Base-by-base conservation (phyloP, 768 basidiomycete species). In the Hericium rajendrae region DNA sequence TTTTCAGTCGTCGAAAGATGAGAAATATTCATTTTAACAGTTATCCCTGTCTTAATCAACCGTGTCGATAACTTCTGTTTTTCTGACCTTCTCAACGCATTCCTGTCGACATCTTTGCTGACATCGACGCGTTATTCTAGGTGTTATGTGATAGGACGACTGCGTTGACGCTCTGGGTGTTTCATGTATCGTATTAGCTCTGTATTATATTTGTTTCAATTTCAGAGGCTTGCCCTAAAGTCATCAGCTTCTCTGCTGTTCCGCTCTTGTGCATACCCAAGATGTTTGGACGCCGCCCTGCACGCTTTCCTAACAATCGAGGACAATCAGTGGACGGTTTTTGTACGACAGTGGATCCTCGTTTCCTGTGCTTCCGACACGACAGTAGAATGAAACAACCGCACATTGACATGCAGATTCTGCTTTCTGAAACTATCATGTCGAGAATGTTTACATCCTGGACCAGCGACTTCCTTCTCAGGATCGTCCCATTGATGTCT, bases 41-140 rank as follows among this genome's bases (percentile, higher is more conserved):
- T 51, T 51, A 51, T 51, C 49, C 49, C 49, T 51, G 49, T 51
- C 49, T 51, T 51, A 51, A 51, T 16, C 18, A 24, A 26, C 49
- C 28, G 22, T 51, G 49, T 51, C 49, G 49, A 51, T 37, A 51
- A 51, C 24, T 46, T 46, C 43, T 51, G 28, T 51, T 22, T 37
- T 22, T 51, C 49, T 51, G 49, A 51, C 24, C 49, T 12, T 12
- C 1, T 22, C 22, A 16, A n/a, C 6, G 43, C 13, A 4, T 46
- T 32, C 32, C 43, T 46, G n/a, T 22, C 13, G 22, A 6, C 43
- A 46, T 16, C 22, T 46, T 46, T n/a, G 43, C 22, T 46, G 16
- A 46, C 22, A 6, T 16, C 43, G 16, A 22, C 16, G 16, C 43
- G n/a, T 46, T 46, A 16, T n/a, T 22, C 43, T 46, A 16, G n/a